Base-by-base conservation (phyloP, 2,329 filamentous ascomycete species). In the Diaporthe nobilis region DNA sequence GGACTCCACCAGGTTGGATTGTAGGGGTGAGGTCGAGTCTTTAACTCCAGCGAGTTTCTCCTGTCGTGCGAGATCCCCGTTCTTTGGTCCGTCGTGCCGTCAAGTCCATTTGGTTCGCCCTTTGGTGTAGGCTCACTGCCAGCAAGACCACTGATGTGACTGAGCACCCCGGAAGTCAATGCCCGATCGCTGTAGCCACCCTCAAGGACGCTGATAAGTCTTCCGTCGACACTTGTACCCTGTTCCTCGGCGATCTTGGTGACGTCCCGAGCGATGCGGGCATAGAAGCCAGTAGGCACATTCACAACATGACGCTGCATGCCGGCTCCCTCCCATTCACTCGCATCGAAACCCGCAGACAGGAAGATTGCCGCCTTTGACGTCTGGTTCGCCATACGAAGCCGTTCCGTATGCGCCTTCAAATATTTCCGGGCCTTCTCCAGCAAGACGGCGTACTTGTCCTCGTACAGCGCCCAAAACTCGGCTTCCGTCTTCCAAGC, bases 281-380 rank as follows among this genome's bases (percentile, higher is more conserved):
- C 97, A 82, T 98, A 99, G 82, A 99, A 99, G 72, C 96, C 95
- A 0, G 96, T 99, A 0, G 97, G 96, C 2, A 99, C 97, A 81
- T 98, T 98, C 80, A 98, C 96, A 75, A 94, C 93, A 84, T 99
- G 97, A 63, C 97, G 91, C 84, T 99, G 97, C 97, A 99, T 99
- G 4, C 95, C 95, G 5, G 90, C 88, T 25, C 94, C 92, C 83
- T 99, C 97, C 92, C 94, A 97, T 82, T 99, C 95, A 81, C 96
- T 98, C 4, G 97, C 97, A 85, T 99, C 97, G 79, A 99, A 99
- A 0, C 97, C 97, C 2, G 97, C 96, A 61, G 96, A 98, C 68
- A 99, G 86, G 85, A 99, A 99, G 61, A 99, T 95, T 47, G 95
- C 96, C 2, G 94, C 94, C 80, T 93, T 96, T 5, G 95, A 94